These are phyloP conservation scores for Meripilus lineatus DNA, from an alignment of 1,284 basidiomycete genomes.

Conservation along the genomic window DNA sequence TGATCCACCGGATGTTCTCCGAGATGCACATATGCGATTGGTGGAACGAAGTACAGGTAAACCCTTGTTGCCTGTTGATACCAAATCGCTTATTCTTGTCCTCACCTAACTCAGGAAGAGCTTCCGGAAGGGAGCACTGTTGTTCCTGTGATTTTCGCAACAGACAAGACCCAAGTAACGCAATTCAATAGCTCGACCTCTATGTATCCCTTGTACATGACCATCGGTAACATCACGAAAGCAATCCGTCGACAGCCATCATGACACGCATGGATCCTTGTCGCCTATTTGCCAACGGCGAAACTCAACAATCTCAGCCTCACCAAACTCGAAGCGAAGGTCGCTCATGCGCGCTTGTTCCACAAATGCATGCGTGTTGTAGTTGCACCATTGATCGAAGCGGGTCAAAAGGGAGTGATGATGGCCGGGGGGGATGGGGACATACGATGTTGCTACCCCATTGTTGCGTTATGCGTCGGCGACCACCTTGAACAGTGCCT, in stretches of 20 bases:
- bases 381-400: slow-evolving; percentile 13
- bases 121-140: slow-evolving; percentile 35
- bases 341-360: slow-evolving; percentile 22
- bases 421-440: slow-evolving; percentile 22
- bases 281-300: slow-evolving; percentile 35
- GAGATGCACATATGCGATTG: too few relatives aligned
- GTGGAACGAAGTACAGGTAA: too few relatives aligned
- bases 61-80: too few relatives aligned
- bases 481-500: slow-evolving; percentile 26
- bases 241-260: slow-evolving; percentile 31
- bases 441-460: slow-evolving; percentile 19
- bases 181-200: slow-evolving; percentile 31
- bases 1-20: too few relatives aligned
- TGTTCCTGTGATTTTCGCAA: too few relatives aligned
- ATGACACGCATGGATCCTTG: slow-evolving; percentile 33
- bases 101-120: too few relatives aligned
- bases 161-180: too few relatives aligned
- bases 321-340: slow-evolving; percentile 17
- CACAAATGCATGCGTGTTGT: too few relatives aligned
- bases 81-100: too few relatives aligned
- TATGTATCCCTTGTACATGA: slow-evolving; percentile 40
- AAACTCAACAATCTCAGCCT: slow-evolving; percentile 26
- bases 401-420: slow-evolving; percentile 13
- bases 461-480: slow-evolving; percentile 22
- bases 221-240: slow-evolving; percentile 41